Base-by-base conservation (phyloP, 257 asterid species). In the Coffea eugenioides region DNA sequence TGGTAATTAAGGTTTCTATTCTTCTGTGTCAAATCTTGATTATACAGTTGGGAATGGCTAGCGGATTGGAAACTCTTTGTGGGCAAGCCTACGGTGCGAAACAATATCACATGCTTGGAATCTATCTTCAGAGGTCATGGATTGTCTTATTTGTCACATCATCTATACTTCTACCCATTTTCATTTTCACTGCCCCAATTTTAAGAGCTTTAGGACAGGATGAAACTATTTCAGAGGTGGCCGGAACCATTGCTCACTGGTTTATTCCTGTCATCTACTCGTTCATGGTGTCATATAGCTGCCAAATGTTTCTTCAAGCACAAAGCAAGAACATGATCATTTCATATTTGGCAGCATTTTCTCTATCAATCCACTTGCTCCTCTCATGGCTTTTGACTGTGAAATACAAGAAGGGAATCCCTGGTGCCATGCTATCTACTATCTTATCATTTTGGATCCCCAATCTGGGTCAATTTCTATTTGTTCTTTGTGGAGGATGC, bases 71-170 rank as follows among this genome's bases (percentile, higher is more conserved):
- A 84, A 94, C 97, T 8, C 80, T 92, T 0, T 91, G 96, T 72
- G 97, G 98, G 54, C 98, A 94, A 77, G 92, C 98, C n/a, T 94
- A 87, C 46, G 97, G 98, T 20, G 98, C 93, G 36, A 85, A 68
- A 69, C 97, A 94, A 31, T 86, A 91, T 49, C 92, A 90, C 84
- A 92, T 94, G 98, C 92, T 94, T 10, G 98, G 98, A 11, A 65
- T 94, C 21, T 88, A 92, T 82, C 93, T 94, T 21, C 98, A 92
- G 84, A 79, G 97, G 81, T 91, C 97, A 36, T 94, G 98, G 98
- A 76, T 92, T 8, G 82, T 91, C 75, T 80, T 91, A 71, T 14
- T 68, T 2, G 61, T 84, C 2, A 46, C 89, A 6, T 61, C 92
- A 34, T 86, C 92, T 14, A 34, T 84, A 2, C 61, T 94, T 5